phyloP scores from a whole-genome alignment of 352 stramenopile genomes.

The Globisporangium iwayamae region DNA sequence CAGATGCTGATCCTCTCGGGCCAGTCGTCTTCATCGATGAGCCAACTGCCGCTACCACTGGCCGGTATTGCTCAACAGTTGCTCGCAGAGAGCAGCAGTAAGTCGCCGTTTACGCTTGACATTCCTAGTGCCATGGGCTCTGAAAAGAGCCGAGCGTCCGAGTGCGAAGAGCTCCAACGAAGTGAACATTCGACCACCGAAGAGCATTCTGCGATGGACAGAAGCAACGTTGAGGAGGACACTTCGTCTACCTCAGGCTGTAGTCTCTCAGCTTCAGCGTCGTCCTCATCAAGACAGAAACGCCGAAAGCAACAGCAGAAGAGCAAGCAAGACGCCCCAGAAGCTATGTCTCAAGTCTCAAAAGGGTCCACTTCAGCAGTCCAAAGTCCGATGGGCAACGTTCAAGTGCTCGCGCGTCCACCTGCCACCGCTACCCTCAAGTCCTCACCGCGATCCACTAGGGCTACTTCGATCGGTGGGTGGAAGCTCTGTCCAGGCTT shows the following conservation, averaged over 20 bases:
- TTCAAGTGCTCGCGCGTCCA: constrained; percentile 2
- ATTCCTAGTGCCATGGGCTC: background rate
- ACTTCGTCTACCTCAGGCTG: background rate
- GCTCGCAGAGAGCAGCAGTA: background rate
- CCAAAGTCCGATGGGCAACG: background rate
- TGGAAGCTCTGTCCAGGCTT: constrained; percentile 70
- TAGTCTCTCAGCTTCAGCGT: constrained; percentile 1
- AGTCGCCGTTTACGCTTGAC: constrained; percentile 4
- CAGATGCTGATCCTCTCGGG: constrained; percentile 15
- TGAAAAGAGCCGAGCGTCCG: constrained; percentile 6
- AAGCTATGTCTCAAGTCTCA: background rate
- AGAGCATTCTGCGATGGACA: constrained; percentile 10
- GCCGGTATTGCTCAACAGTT: background rate
- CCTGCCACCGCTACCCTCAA: background rate
- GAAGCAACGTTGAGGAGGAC: background rate
- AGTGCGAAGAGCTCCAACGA: constrained; percentile 11
- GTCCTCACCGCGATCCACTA: background rate
- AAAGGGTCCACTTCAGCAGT: constrained; percentile 2
- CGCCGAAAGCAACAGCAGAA: constrained; percentile 35
- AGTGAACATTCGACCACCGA: constrained; percentile 12
- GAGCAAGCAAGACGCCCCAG: constrained; percentile 11
- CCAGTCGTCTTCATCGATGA: constrained; percentile 17
- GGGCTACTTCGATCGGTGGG: constrained; percentile 16
- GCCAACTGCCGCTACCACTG: constrained; percentile 1
- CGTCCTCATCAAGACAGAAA: constrained; percentile 24